These are phyloP conservation scores for Pseudopithomyces chartarum DNA, from an alignment of 2,329 filamentous ascomycete species.

Conservation along the genomic window DNA sequence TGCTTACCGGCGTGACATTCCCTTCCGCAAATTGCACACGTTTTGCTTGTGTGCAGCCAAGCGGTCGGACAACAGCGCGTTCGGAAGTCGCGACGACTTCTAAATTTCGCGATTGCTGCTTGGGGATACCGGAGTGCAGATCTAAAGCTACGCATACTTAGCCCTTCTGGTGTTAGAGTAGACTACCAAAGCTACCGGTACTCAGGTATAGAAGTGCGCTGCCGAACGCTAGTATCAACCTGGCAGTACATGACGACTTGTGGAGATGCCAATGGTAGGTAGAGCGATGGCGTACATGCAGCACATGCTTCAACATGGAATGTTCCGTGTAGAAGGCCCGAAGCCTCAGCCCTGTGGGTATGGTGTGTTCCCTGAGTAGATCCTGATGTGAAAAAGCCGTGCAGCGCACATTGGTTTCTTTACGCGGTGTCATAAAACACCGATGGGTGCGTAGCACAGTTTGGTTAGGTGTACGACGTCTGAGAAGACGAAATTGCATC, in stretches of 20 bases:
- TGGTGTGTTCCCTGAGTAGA: background rate
- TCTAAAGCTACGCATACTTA: background rate
- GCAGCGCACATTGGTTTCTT: background rate
- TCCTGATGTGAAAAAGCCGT: background rate
- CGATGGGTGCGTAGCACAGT: background rate
- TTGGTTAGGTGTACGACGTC: constrained; percentile 1
- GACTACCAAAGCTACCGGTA: background rate
- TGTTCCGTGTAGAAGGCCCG: background rate
- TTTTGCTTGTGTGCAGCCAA: background rate
- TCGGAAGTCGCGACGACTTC: background rate
- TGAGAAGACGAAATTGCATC: background rate
- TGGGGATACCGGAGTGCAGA: background rate
- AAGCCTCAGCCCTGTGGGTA: constrained; percentile 1
- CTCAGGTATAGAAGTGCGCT: background rate
- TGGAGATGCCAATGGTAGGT: constrained; percentile 5
- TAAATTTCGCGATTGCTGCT: background rate
- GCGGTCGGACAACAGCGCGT: background rate
- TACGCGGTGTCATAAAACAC: background rate
- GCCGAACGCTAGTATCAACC: background rate
- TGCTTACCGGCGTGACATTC: background rate
- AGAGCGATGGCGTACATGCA: constrained; percentile 2
- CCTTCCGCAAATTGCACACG: background rate
- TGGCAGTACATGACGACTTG: background rate
- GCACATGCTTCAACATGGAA: background rate
- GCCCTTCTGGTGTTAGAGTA: background rate